Evolutionary conservation across 1,284 basidiomycete genomes (phyloP).

Genomic region (Papiliotrema terrestris): DNA sequence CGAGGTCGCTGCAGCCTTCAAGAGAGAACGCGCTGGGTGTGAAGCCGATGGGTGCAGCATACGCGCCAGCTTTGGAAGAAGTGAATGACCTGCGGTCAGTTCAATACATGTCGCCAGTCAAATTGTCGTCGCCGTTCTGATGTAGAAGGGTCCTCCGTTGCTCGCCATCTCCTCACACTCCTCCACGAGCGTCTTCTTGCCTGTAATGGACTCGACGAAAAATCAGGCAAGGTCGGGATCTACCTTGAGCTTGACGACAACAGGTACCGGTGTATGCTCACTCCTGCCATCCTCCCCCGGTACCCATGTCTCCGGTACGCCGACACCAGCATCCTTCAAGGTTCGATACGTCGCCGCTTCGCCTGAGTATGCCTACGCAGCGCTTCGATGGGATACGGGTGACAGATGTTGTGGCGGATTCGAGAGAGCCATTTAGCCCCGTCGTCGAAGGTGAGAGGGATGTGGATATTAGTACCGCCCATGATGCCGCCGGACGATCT

Average conservation of each 20-base stretch:
- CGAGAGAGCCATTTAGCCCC: not conserved
- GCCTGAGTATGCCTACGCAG: no score
- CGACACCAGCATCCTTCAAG: not conserved
- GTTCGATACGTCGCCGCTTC: not conserved
- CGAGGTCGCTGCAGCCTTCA: not conserved
- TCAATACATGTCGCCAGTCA: not conserved
- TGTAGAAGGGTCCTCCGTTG: not conserved
- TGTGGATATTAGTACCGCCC: not conserved
- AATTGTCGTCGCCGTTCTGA: constrained; percentile 3
- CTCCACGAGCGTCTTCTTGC: not conserved
- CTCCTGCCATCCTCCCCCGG: not conserved
- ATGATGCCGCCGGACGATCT: no score
- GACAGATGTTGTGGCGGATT: not conserved
- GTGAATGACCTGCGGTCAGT: constrained; percentile 1
- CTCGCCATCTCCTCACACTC: constrained; percentile 1
- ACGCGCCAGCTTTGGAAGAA: constrained; percentile 3
- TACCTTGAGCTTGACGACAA: not conserved
- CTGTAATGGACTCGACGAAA: no score
- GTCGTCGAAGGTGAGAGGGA: not conserved
- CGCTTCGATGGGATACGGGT: no score
- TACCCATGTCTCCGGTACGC: not conserved
- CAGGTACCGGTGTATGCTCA: no score
- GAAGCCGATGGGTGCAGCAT: not conserved
- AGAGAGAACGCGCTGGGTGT: not conserved
- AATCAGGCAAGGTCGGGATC: not conserved